phyloP scores from a whole-genome alignment of 805 yeast species.

The Candida gorgasii region DNA sequence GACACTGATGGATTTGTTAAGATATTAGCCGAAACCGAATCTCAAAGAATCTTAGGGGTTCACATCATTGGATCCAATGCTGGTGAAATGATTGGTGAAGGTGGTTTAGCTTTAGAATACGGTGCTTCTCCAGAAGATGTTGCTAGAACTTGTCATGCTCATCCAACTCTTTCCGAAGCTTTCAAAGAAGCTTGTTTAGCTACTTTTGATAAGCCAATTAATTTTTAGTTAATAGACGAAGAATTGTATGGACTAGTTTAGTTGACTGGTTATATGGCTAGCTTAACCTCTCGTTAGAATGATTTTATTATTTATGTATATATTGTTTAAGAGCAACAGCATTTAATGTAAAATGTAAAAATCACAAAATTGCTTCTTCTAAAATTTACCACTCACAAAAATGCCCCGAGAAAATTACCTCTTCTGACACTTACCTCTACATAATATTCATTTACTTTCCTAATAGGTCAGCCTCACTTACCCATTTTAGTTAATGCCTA shows the following conservation, averaged over 20 bases:
- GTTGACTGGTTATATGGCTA: no score
- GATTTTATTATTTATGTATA: no score
- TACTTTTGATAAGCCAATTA: conserved; percentile 87
- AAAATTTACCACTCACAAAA: no score
- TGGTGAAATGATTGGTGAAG: conserved; percentile 99
- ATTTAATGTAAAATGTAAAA: no score
- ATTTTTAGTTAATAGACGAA: conserved; percentile 56
- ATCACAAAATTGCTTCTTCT: no score
- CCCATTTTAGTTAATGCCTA: no score
- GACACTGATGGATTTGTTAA: conserved; percentile 98
- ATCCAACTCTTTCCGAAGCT: conserved; percentile 97
- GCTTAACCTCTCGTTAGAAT: no score
- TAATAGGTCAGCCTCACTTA: no score
- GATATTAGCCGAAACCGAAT: conserved; percentile 93
- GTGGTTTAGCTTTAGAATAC: conserved; percentile 94
- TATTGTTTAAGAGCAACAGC: no score
- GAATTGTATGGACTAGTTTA: not conserved
- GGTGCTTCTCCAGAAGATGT: conserved; percentile 98
- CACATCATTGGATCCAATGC: conserved; percentile 98
- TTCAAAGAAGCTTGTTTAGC: conserved; percentile 97
- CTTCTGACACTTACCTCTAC: no score
- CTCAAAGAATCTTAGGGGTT: conserved; percentile 93
- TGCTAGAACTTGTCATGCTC: conserved; percentile 98
- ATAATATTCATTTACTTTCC: no score
- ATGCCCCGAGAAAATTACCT: no score